Percentiles rank a stretch among this genome's conserved stretches.
Evolutionary conservation across 2,329 filamentous ascomycete species (phyloP).

Genomic region (Xylariales sp.): DNA sequence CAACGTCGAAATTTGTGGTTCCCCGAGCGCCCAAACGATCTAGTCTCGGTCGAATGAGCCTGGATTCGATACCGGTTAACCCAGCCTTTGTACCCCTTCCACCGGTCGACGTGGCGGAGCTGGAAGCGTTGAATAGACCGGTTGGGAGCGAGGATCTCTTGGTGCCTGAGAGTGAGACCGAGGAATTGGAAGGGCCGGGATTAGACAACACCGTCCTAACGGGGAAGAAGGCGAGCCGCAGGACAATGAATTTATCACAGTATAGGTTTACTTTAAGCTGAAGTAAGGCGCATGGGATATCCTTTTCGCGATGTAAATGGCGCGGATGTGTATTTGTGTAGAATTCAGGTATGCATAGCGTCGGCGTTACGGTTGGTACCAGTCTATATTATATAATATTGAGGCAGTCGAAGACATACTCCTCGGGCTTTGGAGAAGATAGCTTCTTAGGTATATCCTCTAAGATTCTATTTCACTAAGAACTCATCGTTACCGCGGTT

Average conservation of each 20-base stretch:
- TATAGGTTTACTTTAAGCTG: conserved; percentile 55
- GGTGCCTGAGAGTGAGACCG: conserved; percentile 60
- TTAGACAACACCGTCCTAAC: conserved; percentile 39
- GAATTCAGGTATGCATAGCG: conserved; percentile 24
- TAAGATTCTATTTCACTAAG: neutral
- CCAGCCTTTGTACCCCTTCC: conserved; percentile 67
- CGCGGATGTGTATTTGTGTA: conserved; percentile 19
- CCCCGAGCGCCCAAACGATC: conserved; percentile 41
- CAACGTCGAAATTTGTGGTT: conserved; percentile 43
- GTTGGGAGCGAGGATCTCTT: conserved; percentile 69
- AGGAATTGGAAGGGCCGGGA: conserved; percentile 44
- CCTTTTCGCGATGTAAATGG: conserved; percentile 11
- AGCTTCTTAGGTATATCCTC: neutral
- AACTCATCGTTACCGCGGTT: neutral
- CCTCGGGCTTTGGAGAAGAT: neutral
- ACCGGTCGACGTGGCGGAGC: conserved; percentile 64
- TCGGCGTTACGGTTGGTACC: conserved; percentile 30
- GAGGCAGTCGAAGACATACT: neutral
- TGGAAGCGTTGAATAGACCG: conserved; percentile 61
- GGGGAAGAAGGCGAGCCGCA: conserved; percentile 42
- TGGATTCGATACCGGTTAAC: conserved; percentile 59
- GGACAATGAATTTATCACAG: conserved; percentile 60
- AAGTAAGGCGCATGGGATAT: conserved; percentile 13
- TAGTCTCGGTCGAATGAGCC: conserved; percentile 44
- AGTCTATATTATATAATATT: conserved; percentile 8